Conservation (phyloP, 768 basidiomycete species). For the Serendipita sp. region DNA sequence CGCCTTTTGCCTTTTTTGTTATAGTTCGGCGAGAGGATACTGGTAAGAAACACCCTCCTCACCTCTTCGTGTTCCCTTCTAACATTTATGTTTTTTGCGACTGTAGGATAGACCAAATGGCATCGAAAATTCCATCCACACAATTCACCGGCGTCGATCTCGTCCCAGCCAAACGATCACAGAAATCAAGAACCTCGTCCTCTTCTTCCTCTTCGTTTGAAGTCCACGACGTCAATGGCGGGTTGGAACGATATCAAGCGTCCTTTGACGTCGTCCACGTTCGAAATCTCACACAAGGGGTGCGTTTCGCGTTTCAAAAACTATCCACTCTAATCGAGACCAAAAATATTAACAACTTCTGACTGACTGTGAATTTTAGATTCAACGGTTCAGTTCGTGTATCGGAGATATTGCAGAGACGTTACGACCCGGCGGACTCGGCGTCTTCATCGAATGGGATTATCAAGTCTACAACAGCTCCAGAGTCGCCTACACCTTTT, state of each 20-base stretch:
- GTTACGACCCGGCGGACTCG: neutral
- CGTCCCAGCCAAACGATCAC: neutral
- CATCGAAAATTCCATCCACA: neutral
- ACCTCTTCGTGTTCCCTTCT: neutral
- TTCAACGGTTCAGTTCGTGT: neutral
- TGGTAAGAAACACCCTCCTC: neutral
- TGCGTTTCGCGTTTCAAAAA: neutral
- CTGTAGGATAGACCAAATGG: neutral
- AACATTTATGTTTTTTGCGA: too few species aligned
- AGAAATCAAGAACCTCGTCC: neutral
- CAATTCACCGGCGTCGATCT: conserved; percentile 1
- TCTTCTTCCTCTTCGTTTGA: neutral
- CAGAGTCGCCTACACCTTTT: neutral
- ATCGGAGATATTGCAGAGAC: neutral
- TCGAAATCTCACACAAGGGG: neutral
- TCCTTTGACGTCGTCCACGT: neutral
- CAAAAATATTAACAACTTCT: neutral
- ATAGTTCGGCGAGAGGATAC: neutral
- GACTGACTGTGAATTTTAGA: neutral
- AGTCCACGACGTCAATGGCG: neutral
- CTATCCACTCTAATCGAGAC: too few species aligned
- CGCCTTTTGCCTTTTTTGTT: neutral
- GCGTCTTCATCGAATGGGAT: conserved; percentile 4
- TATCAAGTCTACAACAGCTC: neutral
- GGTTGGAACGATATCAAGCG: neutral